Evolutionary conservation across 148 eudicot species (phyloP).

Genomic region (Diospyros kaki): DNA sequence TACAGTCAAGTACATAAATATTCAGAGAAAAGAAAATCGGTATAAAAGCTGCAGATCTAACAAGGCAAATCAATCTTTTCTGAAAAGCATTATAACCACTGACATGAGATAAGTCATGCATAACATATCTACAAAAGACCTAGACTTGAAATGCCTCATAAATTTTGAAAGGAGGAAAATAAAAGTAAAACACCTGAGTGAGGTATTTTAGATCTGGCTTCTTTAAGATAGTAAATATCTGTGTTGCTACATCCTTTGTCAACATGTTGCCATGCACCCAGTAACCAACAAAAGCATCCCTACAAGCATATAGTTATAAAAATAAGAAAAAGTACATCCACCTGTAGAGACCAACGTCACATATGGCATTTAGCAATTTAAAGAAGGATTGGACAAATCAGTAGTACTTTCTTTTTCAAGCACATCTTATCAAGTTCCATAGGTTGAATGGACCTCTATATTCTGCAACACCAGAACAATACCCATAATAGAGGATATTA

Average conservation of each 20-base stretch:
- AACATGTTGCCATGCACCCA: slow-evolving; percentile 88
- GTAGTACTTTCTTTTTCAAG: too few species aligned
- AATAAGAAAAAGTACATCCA: background rate
- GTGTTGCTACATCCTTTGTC: slow-evolving; percentile 71
- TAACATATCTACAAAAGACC: background rate
- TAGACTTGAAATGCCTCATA: background rate
- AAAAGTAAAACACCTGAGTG: slow-evolving; percentile 46
- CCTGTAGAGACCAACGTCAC: background rate
- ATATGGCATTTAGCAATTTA: background rate
- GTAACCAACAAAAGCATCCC: slow-evolving; percentile 91
- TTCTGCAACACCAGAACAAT: background rate
- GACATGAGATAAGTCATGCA: background rate
- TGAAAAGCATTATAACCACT: background rate
- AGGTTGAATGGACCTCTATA: background rate
- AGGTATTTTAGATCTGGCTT: slow-evolving; percentile 61
- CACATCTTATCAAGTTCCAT: too few species aligned
- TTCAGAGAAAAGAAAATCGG: background rate
- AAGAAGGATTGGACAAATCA: background rate
- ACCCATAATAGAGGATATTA: background rate
- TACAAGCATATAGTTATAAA: slow-evolving; percentile 21
- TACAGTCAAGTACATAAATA: slow-evolving; percentile 17
- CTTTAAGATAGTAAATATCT: slow-evolving; percentile 70
- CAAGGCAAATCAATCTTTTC: background rate
- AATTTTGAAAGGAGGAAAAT: slow-evolving; percentile 3
- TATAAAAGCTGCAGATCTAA: too few species aligned